Base-by-base conservation (phyloP, 2,329 filamentous ascomycete genomes). In the Monosporascus sp. region DNA sequence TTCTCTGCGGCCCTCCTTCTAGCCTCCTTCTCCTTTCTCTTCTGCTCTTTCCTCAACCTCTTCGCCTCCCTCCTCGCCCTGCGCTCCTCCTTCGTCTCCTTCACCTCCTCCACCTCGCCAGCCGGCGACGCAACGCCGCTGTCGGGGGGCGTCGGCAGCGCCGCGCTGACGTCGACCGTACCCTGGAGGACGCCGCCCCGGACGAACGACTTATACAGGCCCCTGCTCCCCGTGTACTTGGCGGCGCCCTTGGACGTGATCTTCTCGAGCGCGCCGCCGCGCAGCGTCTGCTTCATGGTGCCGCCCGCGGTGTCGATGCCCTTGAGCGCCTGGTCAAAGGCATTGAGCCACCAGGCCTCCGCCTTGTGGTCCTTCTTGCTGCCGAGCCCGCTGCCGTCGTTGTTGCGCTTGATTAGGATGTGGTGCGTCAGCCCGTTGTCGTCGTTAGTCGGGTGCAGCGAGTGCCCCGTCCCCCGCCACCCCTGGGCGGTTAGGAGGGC, bases 301-400 rank as follows among this genome's bases (percentile, higher is more conserved):
- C 83, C 78, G 60, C 81, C 72, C 59, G 78, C 77, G 24, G 79
- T 77, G 66, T 89, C 87, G 51, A 96, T 79, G 4, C 87, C 88
- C 70, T 94, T 88, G 59, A 97, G 76, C 52, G 92, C 91, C 68
- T 91, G 86, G 71, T 97, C 93, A 62, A 96, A 97, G 11, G 94
- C 94, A 54, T 90, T 87, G 72, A 96, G 80, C 94, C 94, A 99
- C 94, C 94, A 99, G 69, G 96, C 91, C 67, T 97, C 93, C 62
- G 79, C 82, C 22, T 80, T 82, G 57, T 79, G 79, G 58, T 84
- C 81, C 54, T 79, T 77, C 69, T 90, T 91, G 67, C 89, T 85
- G 52, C 93, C 93, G 5, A 97, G 77, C 24, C 93, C 93, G 51
- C 89, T 79, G 27, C 82, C 87, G 70, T 96, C 88, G 63, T 86